phyloP scores from a whole-genome alignment of 148 eudicot species.

The Rhododendron molle region DNA sequence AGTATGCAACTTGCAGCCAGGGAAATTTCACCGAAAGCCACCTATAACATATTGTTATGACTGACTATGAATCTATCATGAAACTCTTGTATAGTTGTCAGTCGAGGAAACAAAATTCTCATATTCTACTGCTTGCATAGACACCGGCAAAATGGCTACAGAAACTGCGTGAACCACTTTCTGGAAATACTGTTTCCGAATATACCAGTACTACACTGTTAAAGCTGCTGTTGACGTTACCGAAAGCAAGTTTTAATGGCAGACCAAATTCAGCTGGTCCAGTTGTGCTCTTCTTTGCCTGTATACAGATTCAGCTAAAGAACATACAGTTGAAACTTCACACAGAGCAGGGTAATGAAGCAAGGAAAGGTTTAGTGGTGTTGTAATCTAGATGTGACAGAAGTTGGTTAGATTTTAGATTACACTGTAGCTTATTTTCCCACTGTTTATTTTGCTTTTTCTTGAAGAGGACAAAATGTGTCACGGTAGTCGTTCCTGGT shows the following conservation, averaged over 20 bases:
- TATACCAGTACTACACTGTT: background rate
- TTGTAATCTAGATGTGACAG: background rate
- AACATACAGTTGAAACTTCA: background rate
- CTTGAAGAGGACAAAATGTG: background rate
- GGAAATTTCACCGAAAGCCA: constrained; percentile 4
- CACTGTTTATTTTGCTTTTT: background rate
- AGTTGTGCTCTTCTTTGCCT: background rate
- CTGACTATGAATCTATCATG: background rate
- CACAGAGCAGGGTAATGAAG: too few relatives aligned
- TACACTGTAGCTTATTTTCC: background rate
- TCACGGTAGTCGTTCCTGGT: background rate
- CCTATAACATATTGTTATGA: background rate
- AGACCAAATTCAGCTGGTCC: background rate
- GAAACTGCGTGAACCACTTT: background rate
- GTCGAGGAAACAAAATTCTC: constrained; percentile 1
- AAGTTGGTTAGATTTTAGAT: background rate
- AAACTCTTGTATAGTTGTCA: constrained; percentile 6
- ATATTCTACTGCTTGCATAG: background rate
- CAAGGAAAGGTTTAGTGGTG: background rate
- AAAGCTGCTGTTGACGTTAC: background rate
- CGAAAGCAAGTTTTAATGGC: background rate
- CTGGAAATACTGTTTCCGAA: background rate
- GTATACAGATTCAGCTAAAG: background rate
- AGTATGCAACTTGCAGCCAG: constrained; percentile 16
- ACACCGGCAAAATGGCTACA: background rate